phyloP scores from a whole-genome alignment of 2,329 filamentous ascomycete genomes.

The Cryphonectria carpinicola region DNA sequence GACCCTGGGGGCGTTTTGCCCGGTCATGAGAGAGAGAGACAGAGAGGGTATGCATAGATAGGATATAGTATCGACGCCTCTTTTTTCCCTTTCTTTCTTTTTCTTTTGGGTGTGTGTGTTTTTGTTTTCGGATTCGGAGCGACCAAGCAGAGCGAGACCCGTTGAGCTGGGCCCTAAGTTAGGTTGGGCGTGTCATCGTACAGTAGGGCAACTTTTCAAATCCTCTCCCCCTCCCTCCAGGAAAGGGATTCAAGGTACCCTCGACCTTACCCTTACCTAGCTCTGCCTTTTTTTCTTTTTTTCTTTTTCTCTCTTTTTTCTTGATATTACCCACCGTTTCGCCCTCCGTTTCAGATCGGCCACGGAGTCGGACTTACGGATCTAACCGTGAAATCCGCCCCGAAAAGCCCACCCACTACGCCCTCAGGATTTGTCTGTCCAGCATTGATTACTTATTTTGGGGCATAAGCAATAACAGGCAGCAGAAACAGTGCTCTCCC shows the following conservation, averaged over 20 bases:
- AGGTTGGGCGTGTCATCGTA: not conserved
- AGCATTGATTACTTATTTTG: not conserved
- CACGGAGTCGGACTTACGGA: conserved; percentile 4
- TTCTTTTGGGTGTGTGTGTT: not conserved
- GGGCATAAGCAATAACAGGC: too few relatives aligned
- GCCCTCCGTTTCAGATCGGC: not conserved
- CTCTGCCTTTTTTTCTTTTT: not conserved
- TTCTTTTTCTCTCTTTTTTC: not conserved
- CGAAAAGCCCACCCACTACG: not conserved
- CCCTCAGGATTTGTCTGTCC: not conserved
- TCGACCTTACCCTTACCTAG: not conserved
- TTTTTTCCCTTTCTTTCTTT: not conserved
- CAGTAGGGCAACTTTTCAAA: not conserved
- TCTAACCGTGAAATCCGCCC: not conserved
- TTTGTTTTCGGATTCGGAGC: not conserved
- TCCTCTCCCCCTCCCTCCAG: too few relatives aligned
- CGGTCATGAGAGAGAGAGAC: not conserved
- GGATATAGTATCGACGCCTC: not conserved
- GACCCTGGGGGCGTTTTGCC: not conserved
- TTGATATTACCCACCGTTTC: not conserved
- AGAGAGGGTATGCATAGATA: too few relatives aligned
- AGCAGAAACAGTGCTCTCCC: too few relatives aligned
- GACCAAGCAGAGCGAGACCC: not conserved
- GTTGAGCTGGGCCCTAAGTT: not conserved
- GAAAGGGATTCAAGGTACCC: not conserved